Percentiles rank a stretch among this genome's conserved stretches.
Evolutionary conservation across 352 stramenopile species (phyloP).

Genomic region (Phytophthora litchii): DNA sequence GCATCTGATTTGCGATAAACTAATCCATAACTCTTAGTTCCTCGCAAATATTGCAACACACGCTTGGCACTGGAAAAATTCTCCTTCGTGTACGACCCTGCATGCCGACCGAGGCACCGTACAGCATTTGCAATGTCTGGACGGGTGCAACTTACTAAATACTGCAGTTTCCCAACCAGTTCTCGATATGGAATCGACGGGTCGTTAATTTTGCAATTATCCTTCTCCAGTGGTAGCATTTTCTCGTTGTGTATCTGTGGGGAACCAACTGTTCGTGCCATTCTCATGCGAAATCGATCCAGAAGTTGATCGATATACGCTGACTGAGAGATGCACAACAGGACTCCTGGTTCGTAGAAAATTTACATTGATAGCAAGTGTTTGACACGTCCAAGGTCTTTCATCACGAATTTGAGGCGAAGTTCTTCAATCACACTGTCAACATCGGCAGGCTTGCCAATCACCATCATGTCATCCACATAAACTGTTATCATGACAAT

Average conservation of each 20-base stretch:
- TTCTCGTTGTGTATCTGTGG: background rate
- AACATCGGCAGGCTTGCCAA: background rate
- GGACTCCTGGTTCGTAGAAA: too few relatives aligned
- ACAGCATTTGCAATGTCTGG: background rate
- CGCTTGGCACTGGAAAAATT: background rate
- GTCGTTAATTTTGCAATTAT: background rate
- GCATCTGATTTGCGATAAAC: constrained; percentile 1
- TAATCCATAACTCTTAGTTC: background rate
- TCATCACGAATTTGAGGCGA: background rate
- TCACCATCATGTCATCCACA: background rate
- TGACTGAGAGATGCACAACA: too few relatives aligned
- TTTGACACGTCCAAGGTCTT: background rate
- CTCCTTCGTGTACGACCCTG: background rate
- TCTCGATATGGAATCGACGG: background rate
- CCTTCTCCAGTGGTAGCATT: background rate
- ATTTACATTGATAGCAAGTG: too few relatives aligned
- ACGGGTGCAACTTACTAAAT: background rate
- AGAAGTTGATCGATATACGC: background rate
- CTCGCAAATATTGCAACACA: too few relatives aligned
- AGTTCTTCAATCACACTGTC: background rate
- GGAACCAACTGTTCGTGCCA: background rate
- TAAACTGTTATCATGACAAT: background rate
- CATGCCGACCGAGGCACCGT: background rate
- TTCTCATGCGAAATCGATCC: background rate
- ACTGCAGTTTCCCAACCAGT: background rate